Base-by-base conservation (phyloP, 441 rosid species). In the Aquilaria agallochum region DNA sequence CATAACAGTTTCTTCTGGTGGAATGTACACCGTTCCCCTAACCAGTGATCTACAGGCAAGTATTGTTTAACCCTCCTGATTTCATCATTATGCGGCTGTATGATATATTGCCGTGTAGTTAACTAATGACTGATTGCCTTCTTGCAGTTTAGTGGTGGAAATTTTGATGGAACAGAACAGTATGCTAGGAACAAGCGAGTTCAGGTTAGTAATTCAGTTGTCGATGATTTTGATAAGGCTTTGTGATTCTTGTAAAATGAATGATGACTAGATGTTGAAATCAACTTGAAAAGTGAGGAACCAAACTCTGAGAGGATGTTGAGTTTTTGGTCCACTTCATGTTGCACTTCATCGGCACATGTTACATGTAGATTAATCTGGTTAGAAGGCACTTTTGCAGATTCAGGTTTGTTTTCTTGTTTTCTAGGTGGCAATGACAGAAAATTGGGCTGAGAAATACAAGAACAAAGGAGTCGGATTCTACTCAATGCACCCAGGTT, bases 401-500 rank as follows among this genome's bases (percentile, higher is more conserved):
- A 14, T 48, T 48, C 36, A 56, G n/a, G 20, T 55, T 14, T n/a
- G 47, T 20, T 13, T 48, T 63, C 34, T 59, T 33, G 48, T 65
- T 73, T 45, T 8, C 66, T 63, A 85, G 97, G 96, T 93, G 56
- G 96, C 91, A 11, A 61, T 88, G 59, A 87, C 89, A 0, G 95
- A 90, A 64, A 87, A 82, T 50, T 93, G 96, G 96, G 81, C 86
- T 9, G 91, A 83, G 56, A 75, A 58, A 59, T 74, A 83, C 78
- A 85, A 82, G 69, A 77, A 76, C 65, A 87, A 70, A 79, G 91
- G 92, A 56, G 78, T 93, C 34, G 82, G 86, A 11, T 93, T 90
- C 82, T 90, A 88, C 75, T 58, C 95, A 0, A 90, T 93, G 98
- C 97, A 90, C 71, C 98, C 98, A 9, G 97, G 96, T 9, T 93